Conservation (phyloP, 257 asterid species). For the Solanum virginianum region DNA sequence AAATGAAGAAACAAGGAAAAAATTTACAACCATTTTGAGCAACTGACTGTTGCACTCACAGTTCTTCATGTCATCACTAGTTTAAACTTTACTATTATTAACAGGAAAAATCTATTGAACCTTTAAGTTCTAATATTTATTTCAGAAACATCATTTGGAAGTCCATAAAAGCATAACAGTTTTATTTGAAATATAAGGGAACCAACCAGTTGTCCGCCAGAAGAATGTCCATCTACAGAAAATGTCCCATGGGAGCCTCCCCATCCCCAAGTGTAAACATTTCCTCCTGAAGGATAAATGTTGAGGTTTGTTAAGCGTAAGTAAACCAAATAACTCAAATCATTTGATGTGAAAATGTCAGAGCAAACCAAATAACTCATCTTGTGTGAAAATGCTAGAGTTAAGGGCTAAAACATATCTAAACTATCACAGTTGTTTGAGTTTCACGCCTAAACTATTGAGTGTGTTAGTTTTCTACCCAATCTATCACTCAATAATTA, state of each 20-base stretch:
- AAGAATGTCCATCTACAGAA: constrained; percentile 77
- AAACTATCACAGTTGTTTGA: neutral
- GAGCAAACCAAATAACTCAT: neutral
- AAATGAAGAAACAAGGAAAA: neutral
- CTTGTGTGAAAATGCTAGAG: neutral
- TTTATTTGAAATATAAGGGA: neutral
- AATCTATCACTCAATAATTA: neutral
- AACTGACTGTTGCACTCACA: neutral
- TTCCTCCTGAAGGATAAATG: constrained; percentile 37
- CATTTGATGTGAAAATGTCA: neutral
- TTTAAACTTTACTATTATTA: neutral
- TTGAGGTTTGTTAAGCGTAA: neutral
- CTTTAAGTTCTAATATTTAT: neutral
- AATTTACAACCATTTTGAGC: neutral
- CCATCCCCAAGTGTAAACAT: constrained; percentile 95
- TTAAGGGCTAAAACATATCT: neutral
- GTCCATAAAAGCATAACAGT: neutral
- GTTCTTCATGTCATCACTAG: neutral
- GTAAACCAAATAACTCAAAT: neutral
- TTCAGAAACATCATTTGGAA: neutral
- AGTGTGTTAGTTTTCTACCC: neutral
- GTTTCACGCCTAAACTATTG: neutral
- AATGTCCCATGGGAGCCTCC: constrained; percentile 97
- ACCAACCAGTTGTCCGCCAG: constrained; percentile 96
- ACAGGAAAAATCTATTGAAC: neutral